Evolutionary conservation across 352 stramenopile genomes (phyloP), one percentile per base, ranked within the genome.

Genomic region (Phytophthora sp.): DNA sequence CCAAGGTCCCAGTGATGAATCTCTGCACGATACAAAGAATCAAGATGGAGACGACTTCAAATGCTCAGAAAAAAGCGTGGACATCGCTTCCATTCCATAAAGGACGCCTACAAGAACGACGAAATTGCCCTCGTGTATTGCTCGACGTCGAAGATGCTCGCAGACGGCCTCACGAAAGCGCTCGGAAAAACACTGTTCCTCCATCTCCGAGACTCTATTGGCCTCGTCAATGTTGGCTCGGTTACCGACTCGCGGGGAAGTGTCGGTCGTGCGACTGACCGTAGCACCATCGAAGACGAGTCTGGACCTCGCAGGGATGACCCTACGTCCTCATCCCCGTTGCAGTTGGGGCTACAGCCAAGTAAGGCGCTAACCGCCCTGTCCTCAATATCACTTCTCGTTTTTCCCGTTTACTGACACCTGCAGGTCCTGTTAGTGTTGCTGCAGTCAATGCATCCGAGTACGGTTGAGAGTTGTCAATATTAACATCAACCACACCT

Each of bases 381-480:
- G n/a, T n/a, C n/a, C n/a, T n/a, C n/a, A n/a, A n/a, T n/a, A n/a
- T n/a, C n/a, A n/a, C n/a, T n/a, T n/a, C n/a, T n/a, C n/a, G n/a
- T n/a, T n/a, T n/a, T n/a, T n/a, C n/a, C n/a, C n/a, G n/a, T n/a
- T n/a, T n/a, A n/a, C n/a, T n/a, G n/a, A n/a, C n/a, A 17, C 31
- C 31, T 15, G 31, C 31, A 5, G 31, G 31, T 38, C 31, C 31
- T 5, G 31, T 38, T n/a, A 38, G 31, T 5, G 31, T 15, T 17
- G 31, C 12, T 17, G 31, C 31, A 3, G 31, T 38, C 31, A 2
- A n/a, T 15, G 31, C 31, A 38, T 15, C 12, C 5, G 31, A 15
- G 17, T 38, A 38, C 31, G 31, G 12, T 11, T 41, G 30, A 7
- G 45, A 51, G 18, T 57, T 56, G 41, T 61, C 62, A 20, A 61